Conservation (phyloP, 306 rosid genomes). For the Begonia fuchsioides region DNA sequence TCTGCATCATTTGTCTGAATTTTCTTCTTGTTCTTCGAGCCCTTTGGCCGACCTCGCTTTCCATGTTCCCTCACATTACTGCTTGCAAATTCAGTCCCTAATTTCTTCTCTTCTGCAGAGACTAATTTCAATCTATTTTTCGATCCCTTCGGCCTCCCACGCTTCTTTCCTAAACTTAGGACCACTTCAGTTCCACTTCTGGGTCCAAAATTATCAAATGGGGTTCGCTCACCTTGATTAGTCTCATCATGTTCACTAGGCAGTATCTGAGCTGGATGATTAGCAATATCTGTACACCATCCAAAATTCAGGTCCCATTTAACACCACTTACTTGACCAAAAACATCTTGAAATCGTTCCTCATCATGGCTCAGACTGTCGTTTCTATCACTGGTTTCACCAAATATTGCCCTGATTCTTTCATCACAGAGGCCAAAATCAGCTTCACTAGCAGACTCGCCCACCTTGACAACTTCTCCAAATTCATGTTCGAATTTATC, state of each 20-base stretch:
- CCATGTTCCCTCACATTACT: neutral
- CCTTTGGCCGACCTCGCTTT: slow-evolving; percentile 1
- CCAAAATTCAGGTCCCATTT: neutral
- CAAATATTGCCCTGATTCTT: slow-evolving; percentile 3
- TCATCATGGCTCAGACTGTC: neutral
- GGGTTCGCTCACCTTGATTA: slow-evolving; percentile 8
- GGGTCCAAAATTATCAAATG: slow-evolving; percentile 4
- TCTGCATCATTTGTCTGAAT: neutral
- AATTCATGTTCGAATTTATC: neutral
- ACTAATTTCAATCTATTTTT: neutral
- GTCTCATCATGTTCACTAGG: slow-evolving; percentile 11
- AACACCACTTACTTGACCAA: neutral
- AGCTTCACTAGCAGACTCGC: slow-evolving; percentile 4
- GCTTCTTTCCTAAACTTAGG: slow-evolving; percentile 9
- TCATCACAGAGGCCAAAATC: slow-evolving; percentile 3
- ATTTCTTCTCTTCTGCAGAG: neutral
- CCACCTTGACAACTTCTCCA: slow-evolving; percentile 4
- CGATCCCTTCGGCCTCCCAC: slow-evolving; percentile 12
- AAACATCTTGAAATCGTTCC: neutral
- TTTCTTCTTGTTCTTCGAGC: neutral
- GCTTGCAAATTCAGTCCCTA: neutral
- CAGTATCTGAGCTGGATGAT: slow-evolving; percentile 10
- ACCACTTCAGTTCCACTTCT: slow-evolving; percentile 10
- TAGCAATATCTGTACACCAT: slow-evolving; percentile 7
- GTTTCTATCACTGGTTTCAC: neutral